Conservation (phyloP, 2,329 filamentous ascomycete species). For the Leptographium lundbergii region DNA sequence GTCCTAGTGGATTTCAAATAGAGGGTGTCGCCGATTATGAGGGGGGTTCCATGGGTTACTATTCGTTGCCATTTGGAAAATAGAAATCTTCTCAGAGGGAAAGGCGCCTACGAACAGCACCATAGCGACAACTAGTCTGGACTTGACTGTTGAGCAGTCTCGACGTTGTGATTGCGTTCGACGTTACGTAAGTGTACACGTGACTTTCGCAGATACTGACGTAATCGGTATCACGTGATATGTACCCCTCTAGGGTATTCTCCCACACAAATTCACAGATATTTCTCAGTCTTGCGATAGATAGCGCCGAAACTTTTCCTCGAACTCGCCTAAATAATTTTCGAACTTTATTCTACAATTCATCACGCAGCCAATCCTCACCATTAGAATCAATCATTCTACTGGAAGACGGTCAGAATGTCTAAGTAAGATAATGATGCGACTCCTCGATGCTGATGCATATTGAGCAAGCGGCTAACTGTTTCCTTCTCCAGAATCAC, state of each 20-base stretch:
- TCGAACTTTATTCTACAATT: background rate
- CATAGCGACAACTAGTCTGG: too few species aligned
- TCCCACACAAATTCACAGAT: background rate
- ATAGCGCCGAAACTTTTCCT: conserved; percentile 2
- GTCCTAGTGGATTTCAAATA: too few species aligned
- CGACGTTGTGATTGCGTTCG: too few species aligned
- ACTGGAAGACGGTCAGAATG: conserved; percentile 67
- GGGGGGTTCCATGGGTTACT: too few species aligned
- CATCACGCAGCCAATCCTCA: conserved; percentile 15
- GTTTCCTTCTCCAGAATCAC: conserved; percentile 11
- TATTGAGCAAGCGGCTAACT: conserved; percentile 23
- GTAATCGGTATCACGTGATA: background rate
- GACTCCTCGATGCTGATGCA: background rate
- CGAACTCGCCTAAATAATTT: background rate
- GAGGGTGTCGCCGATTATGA: background rate
- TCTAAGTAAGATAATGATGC: conserved; percentile 40
- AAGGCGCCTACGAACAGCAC: too few species aligned
- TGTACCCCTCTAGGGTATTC: conserved; percentile 1
- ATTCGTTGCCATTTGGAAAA: too few species aligned
- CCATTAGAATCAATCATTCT: conserved; percentile 15
- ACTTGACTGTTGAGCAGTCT: too few species aligned
- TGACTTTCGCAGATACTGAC: background rate
- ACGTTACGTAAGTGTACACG: background rate
- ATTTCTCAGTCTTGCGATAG: background rate
- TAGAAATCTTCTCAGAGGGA: too few species aligned